phyloP scores from a whole-genome alignment of 352 stramenopile genomes.

The Phytophthora syringae region DNA sequence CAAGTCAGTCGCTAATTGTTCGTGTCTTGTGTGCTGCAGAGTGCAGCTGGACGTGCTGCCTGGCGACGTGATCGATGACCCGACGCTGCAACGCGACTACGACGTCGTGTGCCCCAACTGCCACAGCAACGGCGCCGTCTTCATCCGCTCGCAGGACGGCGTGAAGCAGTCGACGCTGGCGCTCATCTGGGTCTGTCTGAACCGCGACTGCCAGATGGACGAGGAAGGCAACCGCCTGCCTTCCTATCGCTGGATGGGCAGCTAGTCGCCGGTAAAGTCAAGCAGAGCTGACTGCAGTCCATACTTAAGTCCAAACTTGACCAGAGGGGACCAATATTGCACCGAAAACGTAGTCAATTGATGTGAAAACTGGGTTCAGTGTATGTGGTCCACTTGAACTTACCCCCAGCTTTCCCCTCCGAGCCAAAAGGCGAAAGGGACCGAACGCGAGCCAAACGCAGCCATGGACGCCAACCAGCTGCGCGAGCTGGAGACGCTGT shows the following conservation, averaged over 20 bases:
- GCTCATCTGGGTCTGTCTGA: conserved; percentile 91
- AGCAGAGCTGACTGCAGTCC: too few species aligned
- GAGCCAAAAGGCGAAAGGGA: conserved; percentile 33
- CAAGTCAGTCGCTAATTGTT: too few species aligned
- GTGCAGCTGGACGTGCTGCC: conserved; percentile 88
- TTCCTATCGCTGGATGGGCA: conserved; percentile 89
- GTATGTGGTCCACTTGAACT: too few species aligned
- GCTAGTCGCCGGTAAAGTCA: conserved; percentile 12
- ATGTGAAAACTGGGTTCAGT: too few species aligned
- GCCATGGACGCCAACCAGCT: conserved; percentile 82
- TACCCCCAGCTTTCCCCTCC: background rate
- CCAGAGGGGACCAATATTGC: conserved; percentile 1
- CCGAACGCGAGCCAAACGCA: conserved; percentile 2
- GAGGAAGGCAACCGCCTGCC: conserved; percentile 85
- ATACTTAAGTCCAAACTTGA: too few species aligned
- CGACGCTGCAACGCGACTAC: conserved; percentile 88
- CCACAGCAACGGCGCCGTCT: conserved; percentile 79
- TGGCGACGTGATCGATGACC: conserved; percentile 88
- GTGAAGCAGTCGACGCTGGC: conserved; percentile 88
- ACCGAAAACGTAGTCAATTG: too few species aligned
- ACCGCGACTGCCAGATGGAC: conserved; percentile 87
- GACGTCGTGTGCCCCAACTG: conserved; percentile 87
- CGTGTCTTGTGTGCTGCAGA: too few species aligned
- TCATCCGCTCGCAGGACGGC: conserved; percentile 89
- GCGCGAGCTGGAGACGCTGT: conserved; percentile 81